Evolutionary conservation across 2,329 filamentous ascomycete genomes (phyloP).

Genomic region (Fusarium concolor): DNA sequence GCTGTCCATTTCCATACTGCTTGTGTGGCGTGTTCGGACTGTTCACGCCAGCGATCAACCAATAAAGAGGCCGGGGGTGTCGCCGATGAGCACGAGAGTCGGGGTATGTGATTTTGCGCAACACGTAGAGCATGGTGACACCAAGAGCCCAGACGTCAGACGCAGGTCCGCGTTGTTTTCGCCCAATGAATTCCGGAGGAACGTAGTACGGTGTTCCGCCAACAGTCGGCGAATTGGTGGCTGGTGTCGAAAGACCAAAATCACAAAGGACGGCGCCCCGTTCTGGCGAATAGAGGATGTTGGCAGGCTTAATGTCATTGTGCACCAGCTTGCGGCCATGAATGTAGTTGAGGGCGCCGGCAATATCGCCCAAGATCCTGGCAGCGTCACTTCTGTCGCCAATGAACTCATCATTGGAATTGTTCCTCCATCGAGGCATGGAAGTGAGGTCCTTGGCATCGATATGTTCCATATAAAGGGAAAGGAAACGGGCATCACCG

Average conservation of each 20-base stretch:
- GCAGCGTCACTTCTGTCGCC: constrained; percentile 62
- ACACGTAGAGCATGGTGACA: constrained; percentile 70
- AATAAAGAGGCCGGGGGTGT: constrained; percentile 65
- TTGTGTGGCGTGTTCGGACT: constrained; percentile 49
- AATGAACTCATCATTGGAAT: constrained; percentile 60
- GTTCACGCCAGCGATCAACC: constrained; percentile 69
- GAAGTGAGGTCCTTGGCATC: constrained; percentile 66
- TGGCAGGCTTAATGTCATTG: constrained; percentile 73
- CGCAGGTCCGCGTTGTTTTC: constrained; percentile 63
- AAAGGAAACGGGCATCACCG: constrained; percentile 69
- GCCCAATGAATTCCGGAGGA: constrained; percentile 69
- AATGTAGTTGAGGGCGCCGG: constrained; percentile 66
- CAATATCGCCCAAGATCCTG: constrained; percentile 66
- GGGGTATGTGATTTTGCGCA: constrained; percentile 66
- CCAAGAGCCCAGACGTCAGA: constrained; percentile 71
- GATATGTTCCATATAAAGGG: constrained; percentile 71
- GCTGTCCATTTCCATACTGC: constrained; percentile 53
- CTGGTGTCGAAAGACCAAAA: constrained; percentile 66
- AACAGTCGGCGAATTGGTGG: constrained; percentile 58
- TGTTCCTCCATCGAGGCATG: constrained; percentile 62
- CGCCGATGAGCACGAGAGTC: constrained; percentile 62
- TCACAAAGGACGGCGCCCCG: constrained; percentile 71
- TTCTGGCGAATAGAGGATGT: constrained; percentile 69
- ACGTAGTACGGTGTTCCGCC: constrained; percentile 73
- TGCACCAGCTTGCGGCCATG: constrained; percentile 66